Evolutionary conservation across 192 early-diverging fungal genomes (phyloP), one percentile per base, ranked within the genome.

Genomic region (Entomortierella beljakovae): DNA sequence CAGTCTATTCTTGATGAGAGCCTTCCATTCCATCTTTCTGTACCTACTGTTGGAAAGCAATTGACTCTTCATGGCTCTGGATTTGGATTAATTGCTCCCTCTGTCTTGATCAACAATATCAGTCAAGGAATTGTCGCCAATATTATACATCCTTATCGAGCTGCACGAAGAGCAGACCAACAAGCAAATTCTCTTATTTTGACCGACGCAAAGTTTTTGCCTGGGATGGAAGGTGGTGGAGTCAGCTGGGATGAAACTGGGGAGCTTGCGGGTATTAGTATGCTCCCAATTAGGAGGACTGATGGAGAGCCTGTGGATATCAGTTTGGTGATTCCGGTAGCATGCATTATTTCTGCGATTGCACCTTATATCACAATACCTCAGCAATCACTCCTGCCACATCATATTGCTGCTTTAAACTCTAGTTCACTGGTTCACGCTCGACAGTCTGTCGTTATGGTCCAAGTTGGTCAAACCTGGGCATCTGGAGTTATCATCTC

Each of bases 241-340:
- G 75, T 79, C 26, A 79, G 75, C 50, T 79, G 75, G 75, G 68
- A 60, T 28, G 81, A 74, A 13, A 81, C 55, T 1, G 68, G 68
- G 16, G 71, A 75, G 57, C 68, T 82, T 8, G 71, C 68, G 6
- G 81, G 81, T 2, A 16, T 82, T 1, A 67, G 61, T 37, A 75
- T 75, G 71, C 67, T 82, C 26, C 81, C 81, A 6, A 75, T 82
- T 22, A 82, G 81, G 53, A 61, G 81, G 49, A 82, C 66, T 9
- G 81, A 82, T 28, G 81, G 81, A 1, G 70, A 82, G n/a, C 81
- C 81, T 28, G 81, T 77, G 18, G 81, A 82, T 29, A 69, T 82
- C 20, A 69, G 71, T 32, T 59, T 82, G 32, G 72, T 82, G 4
- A 75, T 82, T 31, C 81, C 81, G 34, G 71, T 58, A 15, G 68